Evolutionary conservation across 2,329 filamentous ascomycete species (phyloP).

Genomic region (Aureobasidium sp.): DNA sequence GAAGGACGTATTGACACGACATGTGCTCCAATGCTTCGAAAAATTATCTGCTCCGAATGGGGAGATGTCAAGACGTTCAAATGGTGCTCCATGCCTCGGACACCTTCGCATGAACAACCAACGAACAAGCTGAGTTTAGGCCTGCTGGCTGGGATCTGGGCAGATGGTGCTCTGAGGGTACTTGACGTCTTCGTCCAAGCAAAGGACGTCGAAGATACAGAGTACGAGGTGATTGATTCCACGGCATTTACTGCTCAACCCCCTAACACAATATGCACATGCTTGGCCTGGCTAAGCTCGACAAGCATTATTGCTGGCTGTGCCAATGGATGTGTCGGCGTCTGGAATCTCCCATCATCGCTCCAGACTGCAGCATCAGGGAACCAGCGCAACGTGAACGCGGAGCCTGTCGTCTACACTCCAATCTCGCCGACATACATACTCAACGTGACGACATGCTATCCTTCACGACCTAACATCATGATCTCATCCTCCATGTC

Average conservation of each 20-base stretch:
- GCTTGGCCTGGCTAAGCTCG: constrained; percentile 50
- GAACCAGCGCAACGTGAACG: constrained; percentile 23
- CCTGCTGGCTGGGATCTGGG: constrained; percentile 50
- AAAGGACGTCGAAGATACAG: constrained; percentile 17
- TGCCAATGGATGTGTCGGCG: constrained; percentile 49
- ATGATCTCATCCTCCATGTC: constrained; percentile 48
- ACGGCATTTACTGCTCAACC: constrained; percentile 46
- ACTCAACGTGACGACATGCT: constrained; percentile 41
- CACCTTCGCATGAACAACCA: constrained; percentile 26
- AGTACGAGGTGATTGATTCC: constrained; percentile 37
- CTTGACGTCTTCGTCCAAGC: constrained; percentile 41
- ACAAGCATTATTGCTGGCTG: constrained; percentile 49
- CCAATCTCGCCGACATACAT: constrained; percentile 43
- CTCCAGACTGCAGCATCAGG: constrained; percentile 30
- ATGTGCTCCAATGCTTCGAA: constrained; percentile 38
- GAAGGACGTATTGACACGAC: constrained; percentile 37
- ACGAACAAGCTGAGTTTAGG: constrained; percentile 37
- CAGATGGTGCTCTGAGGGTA: constrained; percentile 51
- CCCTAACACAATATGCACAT: constrained; percentile 49
- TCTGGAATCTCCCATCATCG: constrained; percentile 43
- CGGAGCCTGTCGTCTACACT: constrained; percentile 38
- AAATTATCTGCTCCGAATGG: constrained; percentile 52
- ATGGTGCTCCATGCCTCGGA: constrained; percentile 48
- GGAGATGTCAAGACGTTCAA: constrained; percentile 48
- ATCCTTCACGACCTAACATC: constrained; percentile 48